Evolutionary conservation across 257 asterid genomes (phyloP).

Genomic region (Ilex asprella): DNA sequence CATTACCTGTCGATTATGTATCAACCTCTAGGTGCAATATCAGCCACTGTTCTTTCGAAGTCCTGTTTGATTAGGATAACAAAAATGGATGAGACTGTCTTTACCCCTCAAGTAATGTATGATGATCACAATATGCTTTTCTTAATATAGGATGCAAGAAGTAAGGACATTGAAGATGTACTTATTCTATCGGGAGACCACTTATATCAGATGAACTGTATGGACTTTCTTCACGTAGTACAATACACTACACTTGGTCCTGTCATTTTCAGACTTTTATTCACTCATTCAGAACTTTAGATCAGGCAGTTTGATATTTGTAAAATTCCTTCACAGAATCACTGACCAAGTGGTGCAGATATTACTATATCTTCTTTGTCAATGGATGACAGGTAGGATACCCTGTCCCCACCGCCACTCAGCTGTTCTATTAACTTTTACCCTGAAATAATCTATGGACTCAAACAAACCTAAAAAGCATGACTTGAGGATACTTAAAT

Average conservation of each 20-base stretch:
- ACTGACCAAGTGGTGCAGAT: slow-evolving; percentile 93
- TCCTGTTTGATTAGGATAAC: too few relatives aligned
- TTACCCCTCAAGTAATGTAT: too few relatives aligned
- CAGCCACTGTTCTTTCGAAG: too few relatives aligned
- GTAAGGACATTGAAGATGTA: slow-evolving; percentile 90
- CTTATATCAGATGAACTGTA: slow-evolving; percentile 91
- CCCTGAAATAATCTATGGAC: background rate
- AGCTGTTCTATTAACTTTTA: background rate
- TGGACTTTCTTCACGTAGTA: slow-evolving; percentile 87
- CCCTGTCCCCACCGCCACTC: background rate
- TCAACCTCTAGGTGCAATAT: too few relatives aligned
- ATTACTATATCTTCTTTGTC: slow-evolving; percentile 76
- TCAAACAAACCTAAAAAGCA: background rate
- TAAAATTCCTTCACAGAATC: slow-evolving; percentile 44
- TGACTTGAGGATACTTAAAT: background rate
- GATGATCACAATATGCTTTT: background rate
- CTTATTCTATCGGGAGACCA: slow-evolving; percentile 97
- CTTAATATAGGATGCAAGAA: slow-evolving; percentile 71
- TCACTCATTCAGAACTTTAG: background rate
- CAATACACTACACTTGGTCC: background rate
- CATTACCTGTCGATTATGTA: too few relatives aligned
- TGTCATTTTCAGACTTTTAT: background rate
- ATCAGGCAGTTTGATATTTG: background rate
- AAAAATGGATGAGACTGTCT: too few relatives aligned
- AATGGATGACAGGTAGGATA: slow-evolving; percentile 64